Evolutionary conservation across 495 filamentous ascomycete species (phyloP).

Genomic region (Aspergillus homomorphus): DNA sequence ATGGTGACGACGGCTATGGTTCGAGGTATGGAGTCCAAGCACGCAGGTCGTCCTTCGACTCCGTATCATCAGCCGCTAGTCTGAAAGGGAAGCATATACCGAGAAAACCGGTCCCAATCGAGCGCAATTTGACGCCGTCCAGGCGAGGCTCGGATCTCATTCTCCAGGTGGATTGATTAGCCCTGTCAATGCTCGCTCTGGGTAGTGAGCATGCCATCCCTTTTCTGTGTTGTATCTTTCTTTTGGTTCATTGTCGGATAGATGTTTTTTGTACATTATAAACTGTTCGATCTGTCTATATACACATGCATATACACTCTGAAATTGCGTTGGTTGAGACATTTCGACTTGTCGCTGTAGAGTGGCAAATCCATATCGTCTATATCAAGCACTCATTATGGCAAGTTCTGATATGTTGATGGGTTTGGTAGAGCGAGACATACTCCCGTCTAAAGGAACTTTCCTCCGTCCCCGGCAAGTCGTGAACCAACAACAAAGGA

Average conservation of each 20-base stretch:
- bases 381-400: no score
- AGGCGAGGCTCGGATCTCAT: constrained; percentile 36
- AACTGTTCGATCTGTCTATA: background rate
- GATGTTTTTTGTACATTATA: background rate
- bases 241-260: background rate
- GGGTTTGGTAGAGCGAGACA: no score
- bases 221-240: background rate
- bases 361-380: no score
- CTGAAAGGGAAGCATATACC: constrained; percentile 11
- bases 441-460: no score
- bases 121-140: constrained; percentile 39
- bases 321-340: background rate
- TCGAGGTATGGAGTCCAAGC: background rate
- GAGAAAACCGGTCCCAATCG: constrained; percentile 26
- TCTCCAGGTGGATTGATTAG: constrained; percentile 33
- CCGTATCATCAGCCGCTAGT: constrained; percentile 5
- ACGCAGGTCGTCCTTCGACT: constrained; percentile 7
- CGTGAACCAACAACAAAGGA: no score
- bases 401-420: no score
- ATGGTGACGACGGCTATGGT: constrained; percentile 13
- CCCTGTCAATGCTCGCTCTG: constrained; percentile 5
- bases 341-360: no score
- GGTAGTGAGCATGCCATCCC: background rate
- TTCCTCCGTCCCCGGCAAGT: no score
- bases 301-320: background rate